A percentile compares a stretch with the other conserved stretches of the same genome.
These are phyloP conservation scores for Artemisia argyi DNA, from an alignment of 129 eudicot genomes.

Conservation along the genomic window DNA sequence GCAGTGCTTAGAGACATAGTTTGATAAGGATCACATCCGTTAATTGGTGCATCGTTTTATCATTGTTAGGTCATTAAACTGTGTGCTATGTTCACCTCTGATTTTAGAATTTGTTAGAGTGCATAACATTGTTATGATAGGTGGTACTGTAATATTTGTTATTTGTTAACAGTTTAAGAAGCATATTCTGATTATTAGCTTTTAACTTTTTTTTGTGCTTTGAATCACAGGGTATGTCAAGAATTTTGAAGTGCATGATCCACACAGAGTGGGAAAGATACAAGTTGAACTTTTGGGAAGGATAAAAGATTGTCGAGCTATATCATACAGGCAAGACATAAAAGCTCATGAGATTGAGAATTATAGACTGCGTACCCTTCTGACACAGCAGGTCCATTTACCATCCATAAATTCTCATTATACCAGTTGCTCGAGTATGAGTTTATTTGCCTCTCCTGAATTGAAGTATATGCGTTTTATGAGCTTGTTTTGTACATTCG, in stretches of 20 bases:
- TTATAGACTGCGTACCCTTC: constrained; percentile 68
- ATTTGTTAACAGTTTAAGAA: background rate
- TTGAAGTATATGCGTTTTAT: no score
- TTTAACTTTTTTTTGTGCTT: no score
- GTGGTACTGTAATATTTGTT: background rate
- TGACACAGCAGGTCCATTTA: constrained; percentile 84
- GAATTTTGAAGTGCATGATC: constrained; percentile 74
- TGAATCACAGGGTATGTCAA: constrained; percentile 77
- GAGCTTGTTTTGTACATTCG: no score
- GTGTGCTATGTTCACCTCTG: background rate
- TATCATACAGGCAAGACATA: constrained; percentile 90
- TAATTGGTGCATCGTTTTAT: background rate
- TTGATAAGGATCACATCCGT: background rate
- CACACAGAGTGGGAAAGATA: constrained; percentile 83
- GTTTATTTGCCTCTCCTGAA: background rate
- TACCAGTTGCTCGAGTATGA: background rate
- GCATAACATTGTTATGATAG: background rate
- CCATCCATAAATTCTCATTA: constrained; percentile 12
- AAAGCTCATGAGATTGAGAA: constrained; percentile 75
- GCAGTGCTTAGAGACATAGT: background rate
- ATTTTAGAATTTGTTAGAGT: background rate
- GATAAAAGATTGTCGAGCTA: constrained; percentile 83
- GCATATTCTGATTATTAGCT: background rate
- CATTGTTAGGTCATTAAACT: background rate
- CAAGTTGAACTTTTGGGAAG: constrained; percentile 75